Percentiles rank a stretch among this genome's conserved stretches.
Conservation (phyloP, 495 filamentous ascomycete species). For the Haplographium delicatum region DNA sequence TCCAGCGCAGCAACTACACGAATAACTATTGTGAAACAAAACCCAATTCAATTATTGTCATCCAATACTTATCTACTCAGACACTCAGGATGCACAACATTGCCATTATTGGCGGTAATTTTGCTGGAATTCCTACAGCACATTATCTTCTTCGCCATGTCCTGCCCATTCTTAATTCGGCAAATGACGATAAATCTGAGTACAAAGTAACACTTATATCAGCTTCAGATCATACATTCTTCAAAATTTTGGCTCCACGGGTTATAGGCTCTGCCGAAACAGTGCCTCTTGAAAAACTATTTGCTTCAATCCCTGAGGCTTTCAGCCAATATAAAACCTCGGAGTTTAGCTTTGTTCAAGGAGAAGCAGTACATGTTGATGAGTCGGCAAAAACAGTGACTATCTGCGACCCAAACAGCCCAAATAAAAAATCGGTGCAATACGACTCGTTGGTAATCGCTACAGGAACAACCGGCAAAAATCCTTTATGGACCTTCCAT, state of each 20-base stretch:
- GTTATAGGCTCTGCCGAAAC: slow-evolving; percentile 40
- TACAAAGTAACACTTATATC: slow-evolving; percentile 39
- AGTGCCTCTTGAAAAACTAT: slow-evolving; percentile 44
- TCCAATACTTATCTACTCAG: background rate
- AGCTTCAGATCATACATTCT: slow-evolving; percentile 37
- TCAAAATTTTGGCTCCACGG: slow-evolving; percentile 41
- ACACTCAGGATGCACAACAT: slow-evolving; percentile 29
- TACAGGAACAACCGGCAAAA: slow-evolving; percentile 44
- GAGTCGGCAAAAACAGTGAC: slow-evolving; percentile 33
- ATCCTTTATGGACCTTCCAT: slow-evolving; percentile 35
- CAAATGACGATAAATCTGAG: background rate
- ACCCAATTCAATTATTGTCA: background rate
- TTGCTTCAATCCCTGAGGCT: slow-evolving; percentile 32
- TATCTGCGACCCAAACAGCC: slow-evolving; percentile 30
- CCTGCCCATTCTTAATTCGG: slow-evolving; percentile 31
- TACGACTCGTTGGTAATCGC: slow-evolving; percentile 37
- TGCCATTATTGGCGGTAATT: slow-evolving; percentile 48
- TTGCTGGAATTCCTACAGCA: slow-evolving; percentile 40
- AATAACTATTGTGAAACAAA: too few species aligned
- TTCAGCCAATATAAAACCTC: slow-evolving; percentile 38
- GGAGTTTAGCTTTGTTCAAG: slow-evolving; percentile 52
- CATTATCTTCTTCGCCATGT: slow-evolving; percentile 48
- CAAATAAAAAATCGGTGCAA: slow-evolving; percentile 32
- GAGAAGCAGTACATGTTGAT: slow-evolving; percentile 45
- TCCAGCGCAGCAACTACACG: too few species aligned